Evolutionary conservation across 176 grass and related monocot species (phyloP), one percentile per base, ranked within the genome.

Genomic region (Puccinellia tenuiflora): DNA sequence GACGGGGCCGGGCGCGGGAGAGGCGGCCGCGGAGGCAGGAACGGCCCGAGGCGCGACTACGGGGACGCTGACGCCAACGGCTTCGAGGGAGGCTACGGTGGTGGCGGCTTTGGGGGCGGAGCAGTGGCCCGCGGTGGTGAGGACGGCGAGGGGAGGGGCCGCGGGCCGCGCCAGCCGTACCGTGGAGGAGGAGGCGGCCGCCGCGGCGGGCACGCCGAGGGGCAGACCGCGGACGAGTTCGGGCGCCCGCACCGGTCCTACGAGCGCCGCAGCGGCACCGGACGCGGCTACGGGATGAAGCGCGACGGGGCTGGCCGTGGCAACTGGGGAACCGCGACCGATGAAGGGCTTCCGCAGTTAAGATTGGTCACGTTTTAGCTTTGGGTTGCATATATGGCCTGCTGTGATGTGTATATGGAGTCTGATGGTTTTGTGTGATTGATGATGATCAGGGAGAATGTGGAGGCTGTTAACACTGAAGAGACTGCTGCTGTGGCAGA

Each of bases 201-300:
- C 20, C 80, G 83, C 2, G 84, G 90, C 18, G 90, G 88, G 3
- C 88, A 87, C 64, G 56, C 63, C 40, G 84, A 89, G 42, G 90
- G 82, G 10, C 81, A 92, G 68, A 54, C 21, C 74, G 82, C 75
- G 4, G 92, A 83, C 47, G 92, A 94, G 9, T 81, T 9, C 9
- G 86, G 75, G 3, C 85, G 73, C 0, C 90, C 79, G 5, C 90
- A 83, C 33, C 82, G 95, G 52, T 21, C 79, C 17, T 93, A 90
- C 66, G 95, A 98, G 73, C 88, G 92, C 25, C 92, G 85, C 71
- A 98, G 95, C 7, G 95, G 95, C 39, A 95, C 92, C 1, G 95
- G 92, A 7, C 92, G 88, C 2, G 83, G 88, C 11, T 92, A 85
- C 28, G 95, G 79, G 68, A 88, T 97, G 90, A 97, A 97, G 69